A percentile compares a stretch with the other conserved stretches of the same genome.
These are phyloP conservation scores for Ceriops zippeliana DNA, from an alignment of 345 rosid species.

Conservation along the genomic window DNA sequence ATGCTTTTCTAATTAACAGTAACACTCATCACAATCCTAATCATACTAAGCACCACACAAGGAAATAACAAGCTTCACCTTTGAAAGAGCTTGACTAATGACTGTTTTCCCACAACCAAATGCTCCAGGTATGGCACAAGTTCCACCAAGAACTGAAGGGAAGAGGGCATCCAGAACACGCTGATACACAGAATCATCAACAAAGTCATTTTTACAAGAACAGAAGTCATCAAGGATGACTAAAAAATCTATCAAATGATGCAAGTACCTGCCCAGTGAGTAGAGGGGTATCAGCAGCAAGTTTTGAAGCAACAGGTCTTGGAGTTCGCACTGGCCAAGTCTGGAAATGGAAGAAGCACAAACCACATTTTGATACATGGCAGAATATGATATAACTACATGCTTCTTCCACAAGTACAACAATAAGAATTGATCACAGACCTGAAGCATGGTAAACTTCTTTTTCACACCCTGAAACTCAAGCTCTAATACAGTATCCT, in stretches of 20 bases:
- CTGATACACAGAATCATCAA: conserved; percentile 45
- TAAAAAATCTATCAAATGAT: neutral
- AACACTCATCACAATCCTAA: neutral
- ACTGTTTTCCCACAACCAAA: conserved; percentile 99
- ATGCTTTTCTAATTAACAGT: too few species aligned
- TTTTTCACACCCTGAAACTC: conserved; percentile 97
- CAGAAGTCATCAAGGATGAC: neutral
- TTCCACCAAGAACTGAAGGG: conserved; percentile 99
- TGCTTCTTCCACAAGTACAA: neutral
- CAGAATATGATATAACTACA: neutral
- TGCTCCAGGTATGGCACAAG: conserved; percentile 99
- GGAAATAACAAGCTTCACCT: conserved; percentile 44
- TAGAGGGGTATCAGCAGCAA: conserved; percentile 98
- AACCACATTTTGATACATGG: neutral
- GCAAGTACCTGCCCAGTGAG: conserved; percentile 88
- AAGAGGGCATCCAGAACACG: conserved; percentile 99
- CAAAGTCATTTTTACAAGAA: neutral
- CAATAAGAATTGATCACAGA: conserved; percentile 24
- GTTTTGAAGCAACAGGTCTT: conserved; percentile 97
- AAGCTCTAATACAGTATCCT: conserved; percentile 96
- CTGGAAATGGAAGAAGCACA: conserved; percentile 42
- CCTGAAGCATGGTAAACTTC: conserved; percentile 98
- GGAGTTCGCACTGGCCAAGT: conserved; percentile 99
- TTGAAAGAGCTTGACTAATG: conserved; percentile 99
- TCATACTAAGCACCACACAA: neutral